phyloP scores from a whole-genome alignment of 257 asterid species.

The Solanum corneliomulleri region DNA sequence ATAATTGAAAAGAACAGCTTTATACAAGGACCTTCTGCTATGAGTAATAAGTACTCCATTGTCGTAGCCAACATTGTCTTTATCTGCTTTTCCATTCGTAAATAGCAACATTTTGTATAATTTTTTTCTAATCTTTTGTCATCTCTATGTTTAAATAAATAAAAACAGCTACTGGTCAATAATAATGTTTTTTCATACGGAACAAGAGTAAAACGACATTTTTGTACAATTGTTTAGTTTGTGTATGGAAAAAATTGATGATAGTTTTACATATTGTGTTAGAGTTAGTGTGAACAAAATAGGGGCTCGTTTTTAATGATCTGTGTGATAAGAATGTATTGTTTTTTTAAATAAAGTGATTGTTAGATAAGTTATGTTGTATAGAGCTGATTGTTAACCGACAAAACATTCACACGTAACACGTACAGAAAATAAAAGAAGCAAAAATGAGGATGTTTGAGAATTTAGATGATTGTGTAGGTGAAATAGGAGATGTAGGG shows the following conservation, averaged over 20 bases:
- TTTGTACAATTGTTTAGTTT: not conserved
- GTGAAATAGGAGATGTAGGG: not conserved
- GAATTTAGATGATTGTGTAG: not conserved
- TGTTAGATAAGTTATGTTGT: not conserved
- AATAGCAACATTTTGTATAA: not conserved
- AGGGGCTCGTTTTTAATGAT: accelerated
- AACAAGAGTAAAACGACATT: not conserved
- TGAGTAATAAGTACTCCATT: not conserved
- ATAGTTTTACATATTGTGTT: not conserved
- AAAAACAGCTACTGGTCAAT: not conserved
- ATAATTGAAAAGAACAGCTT: not conserved
- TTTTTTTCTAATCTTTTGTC: not conserved
- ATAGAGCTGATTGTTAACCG: too few species aligned
- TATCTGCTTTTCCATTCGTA: not conserved
- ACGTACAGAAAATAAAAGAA: too few species aligned
- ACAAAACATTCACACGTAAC: too few species aligned
- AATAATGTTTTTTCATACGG: not conserved
- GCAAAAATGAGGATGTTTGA: not conserved
- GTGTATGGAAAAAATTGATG: not conserved
- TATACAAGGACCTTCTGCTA: not conserved
- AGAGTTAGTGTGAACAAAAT: accelerated
- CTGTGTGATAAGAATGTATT: not conserved
- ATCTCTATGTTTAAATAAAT: not conserved
- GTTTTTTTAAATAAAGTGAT: not conserved
- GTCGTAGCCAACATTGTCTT: not conserved